phyloP scores from a whole-genome alignment of 2,329 filamentous ascomycete genomes.

The Paraconiothyrium brasiliense region DNA sequence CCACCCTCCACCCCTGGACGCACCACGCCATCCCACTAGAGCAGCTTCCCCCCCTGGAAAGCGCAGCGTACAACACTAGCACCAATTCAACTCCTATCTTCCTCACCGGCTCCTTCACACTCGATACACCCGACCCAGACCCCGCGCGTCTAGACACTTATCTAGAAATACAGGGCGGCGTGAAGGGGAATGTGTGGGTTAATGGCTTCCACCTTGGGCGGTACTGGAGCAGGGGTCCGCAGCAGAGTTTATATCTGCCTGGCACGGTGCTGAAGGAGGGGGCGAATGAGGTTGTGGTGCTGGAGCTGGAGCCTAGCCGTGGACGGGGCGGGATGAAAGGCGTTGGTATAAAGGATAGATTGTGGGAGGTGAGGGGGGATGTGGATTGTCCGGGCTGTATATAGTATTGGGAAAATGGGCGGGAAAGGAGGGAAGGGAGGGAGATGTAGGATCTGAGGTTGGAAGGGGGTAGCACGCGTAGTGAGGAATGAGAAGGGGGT shows the following conservation, averaged over 20 bases:
- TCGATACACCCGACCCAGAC: not conserved
- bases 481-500: too few species aligned
- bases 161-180: constrained; percentile 51
- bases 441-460: too few species aligned
- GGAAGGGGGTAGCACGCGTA: too few species aligned
- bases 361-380: constrained; percentile 46
- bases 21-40: not conserved
- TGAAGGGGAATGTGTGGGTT: constrained; percentile 59
- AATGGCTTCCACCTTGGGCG: constrained; percentile 58
- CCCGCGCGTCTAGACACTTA: constrained; percentile 47
- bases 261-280: constrained; percentile 47
- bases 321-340: constrained; percentile 28
- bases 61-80: not conserved
- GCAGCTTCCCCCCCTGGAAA: too few species aligned
- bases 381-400: constrained; percentile 31
- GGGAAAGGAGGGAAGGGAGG: not conserved
- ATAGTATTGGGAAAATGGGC: not conserved
- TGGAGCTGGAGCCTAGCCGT: constrained; percentile 56
- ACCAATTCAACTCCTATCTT: constrained; percentile 23
- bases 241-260: constrained; percentile 60
- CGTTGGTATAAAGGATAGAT: constrained; percentile 25
- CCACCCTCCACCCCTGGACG: constrained; percentile 46
- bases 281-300: constrained; percentile 54
- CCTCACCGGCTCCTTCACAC: constrained; percentile 23
- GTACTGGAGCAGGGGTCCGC: constrained; percentile 60